These are phyloP conservation scores for Kondoa malvinella DNA, from an alignment of 768 basidiomycete species.

Conservation along the genomic window DNA sequence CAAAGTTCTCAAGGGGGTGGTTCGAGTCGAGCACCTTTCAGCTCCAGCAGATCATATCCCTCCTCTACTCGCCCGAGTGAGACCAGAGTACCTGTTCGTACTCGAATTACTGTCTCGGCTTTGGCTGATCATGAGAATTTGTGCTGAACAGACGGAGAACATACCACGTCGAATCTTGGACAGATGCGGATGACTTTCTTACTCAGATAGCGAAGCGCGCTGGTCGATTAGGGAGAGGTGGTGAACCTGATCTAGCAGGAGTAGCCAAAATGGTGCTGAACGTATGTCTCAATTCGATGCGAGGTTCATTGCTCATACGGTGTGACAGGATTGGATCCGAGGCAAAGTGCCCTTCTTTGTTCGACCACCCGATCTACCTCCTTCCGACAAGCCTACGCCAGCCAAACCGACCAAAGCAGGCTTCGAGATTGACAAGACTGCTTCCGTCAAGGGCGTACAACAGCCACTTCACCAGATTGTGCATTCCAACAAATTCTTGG, in stretches of 20 bases:
- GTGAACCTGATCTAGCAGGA: constrained; percentile 79
- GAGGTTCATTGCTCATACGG: neutral
- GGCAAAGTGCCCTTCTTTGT: constrained; percentile 96
- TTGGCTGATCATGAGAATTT: neutral
- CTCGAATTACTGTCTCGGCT: neutral
- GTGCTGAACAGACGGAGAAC: constrained; percentile 39
- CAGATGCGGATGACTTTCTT: constrained; percentile 57
- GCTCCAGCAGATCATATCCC: constrained; percentile 86
- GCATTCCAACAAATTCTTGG: constrained; percentile 24
- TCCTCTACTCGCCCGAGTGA: constrained; percentile 70
- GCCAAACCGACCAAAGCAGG: constrained; percentile 15
- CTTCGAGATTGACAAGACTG: constrained; percentile 31
- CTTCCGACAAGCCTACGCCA: constrained; percentile 26
- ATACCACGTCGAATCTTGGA: constrained; percentile 50
- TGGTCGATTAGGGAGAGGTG: constrained; percentile 78
- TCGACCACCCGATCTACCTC: constrained; percentile 66
- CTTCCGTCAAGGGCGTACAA: constrained; percentile 35
- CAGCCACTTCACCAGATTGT: constrained; percentile 31
- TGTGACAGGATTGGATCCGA: constrained; percentile 57
- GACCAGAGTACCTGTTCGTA: constrained; percentile 61
- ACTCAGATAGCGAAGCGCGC: constrained; percentile 74
- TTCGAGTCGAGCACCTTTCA: constrained; percentile 83
- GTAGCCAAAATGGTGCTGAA: constrained; percentile 87
- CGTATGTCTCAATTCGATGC: constrained; percentile 30
- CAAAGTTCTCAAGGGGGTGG: constrained; percentile 88